Percentiles rank a stretch among this genome's conserved stretches.
Conservation (phyloP, 2,329 filamentous ascomycete species). For the Penicillium sp. region DNA sequence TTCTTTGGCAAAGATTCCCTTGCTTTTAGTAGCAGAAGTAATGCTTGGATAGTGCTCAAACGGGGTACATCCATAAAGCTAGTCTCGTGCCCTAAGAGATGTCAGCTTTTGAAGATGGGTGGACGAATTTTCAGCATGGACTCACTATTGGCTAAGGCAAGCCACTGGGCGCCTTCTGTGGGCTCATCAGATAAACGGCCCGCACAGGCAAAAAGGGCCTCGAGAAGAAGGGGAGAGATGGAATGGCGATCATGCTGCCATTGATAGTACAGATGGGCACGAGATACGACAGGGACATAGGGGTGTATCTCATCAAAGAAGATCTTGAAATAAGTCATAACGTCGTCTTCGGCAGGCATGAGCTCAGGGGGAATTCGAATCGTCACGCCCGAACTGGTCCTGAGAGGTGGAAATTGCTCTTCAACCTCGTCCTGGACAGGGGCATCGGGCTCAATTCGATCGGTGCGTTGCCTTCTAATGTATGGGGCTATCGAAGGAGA, state of each 20-base stretch:
- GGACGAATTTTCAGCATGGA: slow-evolving; percentile 1
- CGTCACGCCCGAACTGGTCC: slow-evolving; percentile 68
- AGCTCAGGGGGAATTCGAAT: slow-evolving; percentile 88
- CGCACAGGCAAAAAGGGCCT: slow-evolving; percentile 88
- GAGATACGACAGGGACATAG: slow-evolving; percentile 86
- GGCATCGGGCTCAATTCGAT: slow-evolving; percentile 53
- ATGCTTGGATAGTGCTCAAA: slow-evolving; percentile 85
- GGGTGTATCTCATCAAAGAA: slow-evolving; percentile 91
- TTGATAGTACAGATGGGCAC: slow-evolving; percentile 78
- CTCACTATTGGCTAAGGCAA: slow-evolving; percentile 82
- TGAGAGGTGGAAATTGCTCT: slow-evolving; percentile 66
- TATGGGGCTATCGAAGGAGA: slow-evolving; percentile 66
- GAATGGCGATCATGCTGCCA: slow-evolving; percentile 81
- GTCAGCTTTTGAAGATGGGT: slow-evolving; percentile 28
- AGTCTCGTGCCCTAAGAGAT: slow-evolving; percentile 72
- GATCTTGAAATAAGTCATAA: slow-evolving; percentile 80
- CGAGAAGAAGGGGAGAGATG: slow-evolving; percentile 84
- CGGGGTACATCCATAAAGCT: slow-evolving; percentile 91
- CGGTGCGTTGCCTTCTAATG: slow-evolving; percentile 64
- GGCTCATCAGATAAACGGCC: slow-evolving; percentile 80
- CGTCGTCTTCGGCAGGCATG: slow-evolving; percentile 85
- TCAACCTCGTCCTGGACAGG: slow-evolving; percentile 68
- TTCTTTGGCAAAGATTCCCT: slow-evolving; percentile 87
- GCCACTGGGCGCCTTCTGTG: slow-evolving; percentile 84
- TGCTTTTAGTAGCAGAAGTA: slow-evolving; percentile 85